Evolutionary conservation across 805 yeast genomes (phyloP).

Genomic region (Ogataea allantospora): DNA sequence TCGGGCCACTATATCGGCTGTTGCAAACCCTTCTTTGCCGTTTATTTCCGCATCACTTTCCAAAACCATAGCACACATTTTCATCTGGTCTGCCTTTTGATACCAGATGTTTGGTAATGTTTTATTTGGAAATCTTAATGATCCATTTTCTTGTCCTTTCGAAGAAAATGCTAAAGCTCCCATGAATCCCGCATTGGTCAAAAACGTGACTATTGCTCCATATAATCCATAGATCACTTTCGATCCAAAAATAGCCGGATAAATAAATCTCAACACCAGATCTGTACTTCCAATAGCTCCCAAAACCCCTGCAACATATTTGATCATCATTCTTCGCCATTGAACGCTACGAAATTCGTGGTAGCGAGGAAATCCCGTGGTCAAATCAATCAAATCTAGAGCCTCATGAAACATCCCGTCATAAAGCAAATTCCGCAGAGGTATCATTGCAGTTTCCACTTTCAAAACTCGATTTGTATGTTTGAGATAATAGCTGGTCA

Average conservation of each 20-base stretch:
- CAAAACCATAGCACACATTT: slow-evolving; percentile 61
- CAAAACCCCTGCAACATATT: slow-evolving; percentile 42
- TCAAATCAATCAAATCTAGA: slow-evolving; percentile 53
- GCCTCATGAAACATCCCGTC: slow-evolving; percentile 59
- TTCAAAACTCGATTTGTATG: slow-evolving; percentile 30
- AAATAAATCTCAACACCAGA: slow-evolving; percentile 40
- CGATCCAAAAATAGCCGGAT: slow-evolving; percentile 30
- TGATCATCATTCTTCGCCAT: slow-evolving; percentile 34
- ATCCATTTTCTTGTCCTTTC: slow-evolving; percentile 48
- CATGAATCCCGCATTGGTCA: slow-evolving; percentile 47
- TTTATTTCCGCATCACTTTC: slow-evolving; percentile 60
- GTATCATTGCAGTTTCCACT: slow-evolving; percentile 50
- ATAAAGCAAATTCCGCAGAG: slow-evolving; percentile 58
- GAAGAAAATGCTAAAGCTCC: slow-evolving; percentile 43
- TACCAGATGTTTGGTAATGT: slow-evolving; percentile 64
- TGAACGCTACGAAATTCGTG: slow-evolving; percentile 31
- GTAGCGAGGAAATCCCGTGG: slow-evolving; percentile 59
- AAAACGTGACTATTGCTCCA: slow-evolving; percentile 48
- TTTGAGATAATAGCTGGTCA: slow-evolving; percentile 28
- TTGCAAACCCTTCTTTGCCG: slow-evolving; percentile 43
- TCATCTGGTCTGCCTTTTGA: slow-evolving; percentile 63
- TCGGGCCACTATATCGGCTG: slow-evolving; percentile 30
- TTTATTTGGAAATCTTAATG: slow-evolving; percentile 63
- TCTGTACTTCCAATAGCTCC: slow-evolving; percentile 47
- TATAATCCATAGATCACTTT: slow-evolving; percentile 43